These are phyloP conservation scores for Parathielavia appendiculata DNA, from an alignment of 495 filamentous ascomycete genomes.

Conservation along the genomic window DNA sequence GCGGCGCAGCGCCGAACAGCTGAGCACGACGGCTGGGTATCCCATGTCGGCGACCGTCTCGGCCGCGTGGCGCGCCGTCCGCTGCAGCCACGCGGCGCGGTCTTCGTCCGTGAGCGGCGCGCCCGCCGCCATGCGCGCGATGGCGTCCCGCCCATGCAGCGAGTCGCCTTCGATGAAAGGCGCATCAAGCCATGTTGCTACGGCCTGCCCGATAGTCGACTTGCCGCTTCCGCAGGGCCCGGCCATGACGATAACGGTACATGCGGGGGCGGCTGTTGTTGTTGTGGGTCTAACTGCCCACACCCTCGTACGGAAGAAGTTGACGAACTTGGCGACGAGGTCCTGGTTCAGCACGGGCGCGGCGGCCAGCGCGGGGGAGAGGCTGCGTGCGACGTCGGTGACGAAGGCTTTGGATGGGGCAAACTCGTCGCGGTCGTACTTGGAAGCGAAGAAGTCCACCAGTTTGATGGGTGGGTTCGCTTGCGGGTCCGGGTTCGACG, in stretches of 20 bases:
- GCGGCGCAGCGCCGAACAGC: slow-evolving; percentile 1
- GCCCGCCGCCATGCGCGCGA: neutral
- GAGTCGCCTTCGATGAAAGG: neutral
- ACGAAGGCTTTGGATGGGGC: neutral
- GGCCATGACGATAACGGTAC: neutral
- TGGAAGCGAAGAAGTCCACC: neutral
- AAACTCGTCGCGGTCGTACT: neutral
- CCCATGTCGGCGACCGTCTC: neutral
- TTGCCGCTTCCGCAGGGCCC: neutral
- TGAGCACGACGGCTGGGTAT: neutral
- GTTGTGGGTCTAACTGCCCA: neutral
- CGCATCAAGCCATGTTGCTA: neutral
- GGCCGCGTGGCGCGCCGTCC: neutral
- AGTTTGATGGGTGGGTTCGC: slow-evolving; percentile 2
- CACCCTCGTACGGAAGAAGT: neutral
- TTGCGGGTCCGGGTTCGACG: neutral
- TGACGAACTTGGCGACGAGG: neutral
- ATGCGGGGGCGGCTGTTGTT: neutral
- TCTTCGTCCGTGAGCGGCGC: neutral
- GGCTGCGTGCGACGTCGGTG: neutral
- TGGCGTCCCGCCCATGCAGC: neutral
- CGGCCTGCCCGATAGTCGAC: neutral
- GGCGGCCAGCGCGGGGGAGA: neutral
- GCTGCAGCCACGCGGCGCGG: neutral
- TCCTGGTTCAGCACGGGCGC: neutral